Base-by-base conservation (phyloP, 2,329 filamentous ascomycete species). In the Zymoseptoria brevis region DNA sequence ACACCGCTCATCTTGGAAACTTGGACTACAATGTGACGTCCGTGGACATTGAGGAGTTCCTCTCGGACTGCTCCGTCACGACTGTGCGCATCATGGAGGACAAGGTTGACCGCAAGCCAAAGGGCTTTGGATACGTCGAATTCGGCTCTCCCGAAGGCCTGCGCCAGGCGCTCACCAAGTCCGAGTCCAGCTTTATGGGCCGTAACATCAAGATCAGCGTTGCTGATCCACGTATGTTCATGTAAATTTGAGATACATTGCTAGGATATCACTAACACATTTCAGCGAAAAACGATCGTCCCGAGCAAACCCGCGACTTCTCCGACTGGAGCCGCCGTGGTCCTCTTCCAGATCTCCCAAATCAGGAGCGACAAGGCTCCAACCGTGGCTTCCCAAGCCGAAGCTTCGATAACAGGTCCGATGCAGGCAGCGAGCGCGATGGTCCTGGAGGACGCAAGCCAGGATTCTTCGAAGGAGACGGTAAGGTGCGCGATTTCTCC, bases 101-200 rank as follows among this genome's bases (percentile, higher is more conserved):
- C 77, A 94, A 93, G 73, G 82, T 96, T 74, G 88, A 94, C 73
- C 86, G 88, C 75, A 91, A 92, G 72, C 94, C 94, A 66, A 99
- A 99, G 81, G 94, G 94, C 54, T 99, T 99, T 71, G 94, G 93
- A 62, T 99, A 99, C 74, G 93, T 96, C 66, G 94, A 99, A 75
- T 99, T 99, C 71, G 85, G 82, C 66, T 87, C 85, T 55, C 79
- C 94, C 51, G 93, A 97, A 54, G 93, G 93, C 60, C 80, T 99
- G 71, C 95, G 96, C 80, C 88, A 91, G 77, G 94, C 94, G 58
- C 83, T 99, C 64, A 84, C 86, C 60, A 83, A 94, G 64, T 92
- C 92, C 70, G 89, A 90, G 69, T 81, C 85, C 62, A 86, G 84
- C 60, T 92, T 97, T 75, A 88, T 95, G 74, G 91, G 91, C 68